Evolutionary conservation across 306 rosid species (phyloP).

Genomic region (Ochetophila trinervis): DNA sequence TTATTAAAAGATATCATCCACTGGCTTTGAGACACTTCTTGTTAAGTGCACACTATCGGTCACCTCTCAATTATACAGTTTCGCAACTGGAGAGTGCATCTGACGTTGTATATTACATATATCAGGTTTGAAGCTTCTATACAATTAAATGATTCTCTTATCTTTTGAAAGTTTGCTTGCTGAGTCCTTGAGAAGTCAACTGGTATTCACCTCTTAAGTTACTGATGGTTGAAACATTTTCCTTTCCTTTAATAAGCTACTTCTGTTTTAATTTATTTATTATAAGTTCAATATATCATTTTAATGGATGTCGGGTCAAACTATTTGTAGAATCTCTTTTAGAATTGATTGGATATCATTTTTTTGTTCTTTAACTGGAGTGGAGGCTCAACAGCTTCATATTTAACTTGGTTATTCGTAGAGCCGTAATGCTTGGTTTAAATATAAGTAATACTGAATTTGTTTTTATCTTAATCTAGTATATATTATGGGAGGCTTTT

Average conservation of each 20-base stretch:
- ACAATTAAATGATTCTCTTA: background rate
- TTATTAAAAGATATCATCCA: conserved; percentile 74
- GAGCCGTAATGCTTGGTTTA: too few species aligned
- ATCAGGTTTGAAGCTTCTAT: conserved; percentile 51
- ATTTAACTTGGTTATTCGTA: too few species aligned
- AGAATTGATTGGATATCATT: background rate
- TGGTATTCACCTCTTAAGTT: background rate
- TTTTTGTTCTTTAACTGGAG: background rate
- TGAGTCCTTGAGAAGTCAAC: background rate
- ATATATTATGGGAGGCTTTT: conserved; percentile 14
- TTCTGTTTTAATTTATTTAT: background rate
- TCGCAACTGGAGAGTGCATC: conserved; percentile 80
- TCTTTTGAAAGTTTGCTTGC: conserved; percentile 6
- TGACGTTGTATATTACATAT: conserved; percentile 74
- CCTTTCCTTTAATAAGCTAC: background rate
- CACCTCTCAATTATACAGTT: conserved; percentile 79
- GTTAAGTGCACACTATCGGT: conserved; percentile 74
- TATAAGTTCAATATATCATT: background rate
- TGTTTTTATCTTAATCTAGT: conserved; percentile 7
- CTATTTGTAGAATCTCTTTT: background rate
- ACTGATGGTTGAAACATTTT: background rate
- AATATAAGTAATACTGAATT: background rate
- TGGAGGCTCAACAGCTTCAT: background rate
- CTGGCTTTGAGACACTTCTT: conserved; percentile 85
- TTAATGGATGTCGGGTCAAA: background rate